These are phyloP conservation scores for Alloteropsis angusta DNA, from an alignment of 202 grass and related monocot genomes.

Conservation along the genomic window DNA sequence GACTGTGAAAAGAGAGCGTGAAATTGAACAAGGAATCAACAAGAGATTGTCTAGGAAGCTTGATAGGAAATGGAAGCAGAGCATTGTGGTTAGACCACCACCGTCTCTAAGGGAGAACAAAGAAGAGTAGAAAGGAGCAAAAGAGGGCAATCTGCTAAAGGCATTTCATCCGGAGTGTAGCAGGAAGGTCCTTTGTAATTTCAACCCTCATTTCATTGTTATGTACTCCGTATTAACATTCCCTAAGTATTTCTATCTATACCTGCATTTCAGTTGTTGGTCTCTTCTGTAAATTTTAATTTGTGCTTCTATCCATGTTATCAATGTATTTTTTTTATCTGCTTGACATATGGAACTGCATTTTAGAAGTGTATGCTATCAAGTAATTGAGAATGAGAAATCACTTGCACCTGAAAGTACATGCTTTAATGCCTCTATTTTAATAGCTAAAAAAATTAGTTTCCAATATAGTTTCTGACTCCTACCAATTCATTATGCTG, in stretches of 20 bases:
- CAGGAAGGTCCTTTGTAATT: conserved; percentile 39
- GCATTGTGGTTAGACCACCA: conserved; percentile 68
- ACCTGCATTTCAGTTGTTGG: conserved; percentile 20
- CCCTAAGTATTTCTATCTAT: conserved; percentile 20
- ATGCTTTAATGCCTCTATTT: conserved; percentile 6
- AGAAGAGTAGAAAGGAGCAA: conserved; percentile 52
- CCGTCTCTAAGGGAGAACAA: conserved; percentile 77
- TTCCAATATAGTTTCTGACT: background rate
- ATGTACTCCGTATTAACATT: conserved; percentile 20
- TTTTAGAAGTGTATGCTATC: background rate
- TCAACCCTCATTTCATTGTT: conserved; percentile 21
- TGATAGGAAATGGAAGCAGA: conserved; percentile 90
- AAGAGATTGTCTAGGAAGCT: conserved; percentile 92
- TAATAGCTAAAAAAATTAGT: background rate
- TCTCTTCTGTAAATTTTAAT: conserved; percentile 31
- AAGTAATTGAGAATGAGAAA: background rate
- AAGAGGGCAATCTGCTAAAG: conserved; percentile 36
- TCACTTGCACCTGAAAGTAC: background rate
- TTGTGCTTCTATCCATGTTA: no score
- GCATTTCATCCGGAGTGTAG: conserved; percentile 15
- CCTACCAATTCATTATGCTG: background rate
- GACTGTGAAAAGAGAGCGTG: conserved; percentile 88
- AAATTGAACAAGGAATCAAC: conserved; percentile 83
- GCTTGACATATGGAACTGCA: background rate
- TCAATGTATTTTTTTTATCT: background rate